Evolutionary conservation across 768 basidiomycete genomes (phyloP).

Genomic region (Rhodotorula diobovata): DNA sequence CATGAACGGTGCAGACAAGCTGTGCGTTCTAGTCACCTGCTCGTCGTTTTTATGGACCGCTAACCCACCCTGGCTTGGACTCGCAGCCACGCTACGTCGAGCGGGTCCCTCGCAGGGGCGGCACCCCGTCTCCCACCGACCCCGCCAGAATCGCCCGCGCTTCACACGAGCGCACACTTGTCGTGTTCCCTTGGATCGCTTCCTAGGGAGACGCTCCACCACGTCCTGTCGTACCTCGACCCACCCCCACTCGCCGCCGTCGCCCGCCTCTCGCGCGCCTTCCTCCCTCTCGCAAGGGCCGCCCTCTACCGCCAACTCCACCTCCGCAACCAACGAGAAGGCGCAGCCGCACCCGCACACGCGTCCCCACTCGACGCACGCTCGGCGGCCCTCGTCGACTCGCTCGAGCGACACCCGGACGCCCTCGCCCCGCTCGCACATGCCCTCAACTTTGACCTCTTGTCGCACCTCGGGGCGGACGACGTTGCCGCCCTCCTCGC

Average conservation of each 20-base stretch:
- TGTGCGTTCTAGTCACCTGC: background rate
- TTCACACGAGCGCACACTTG: background rate
- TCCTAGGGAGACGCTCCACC: constrained; percentile 15
- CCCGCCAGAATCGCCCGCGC: background rate
- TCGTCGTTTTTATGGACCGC: background rate
- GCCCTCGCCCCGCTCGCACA: background rate
- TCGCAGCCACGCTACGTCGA: background rate
- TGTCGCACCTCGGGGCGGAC: background rate
- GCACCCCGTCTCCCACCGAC: background rate
- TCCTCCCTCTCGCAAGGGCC: constrained; percentile 7
- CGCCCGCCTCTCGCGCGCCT: background rate
- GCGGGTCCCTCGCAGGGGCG: no score
- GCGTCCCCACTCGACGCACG: constrained; percentile 1
- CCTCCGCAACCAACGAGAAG: constrained; percentile 15
- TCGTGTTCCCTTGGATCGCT: constrained; percentile 9
- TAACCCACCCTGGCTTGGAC: no score
- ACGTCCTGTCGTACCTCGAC: constrained; percentile 10
- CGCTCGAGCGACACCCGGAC: background rate
- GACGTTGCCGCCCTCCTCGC: constrained; percentile 5
- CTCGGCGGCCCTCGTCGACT: background rate
- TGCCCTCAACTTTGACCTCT: constrained; percentile 15
- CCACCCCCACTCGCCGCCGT: constrained; percentile 13
- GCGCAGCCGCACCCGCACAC: background rate
- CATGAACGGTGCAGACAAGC: background rate
- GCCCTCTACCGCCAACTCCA: constrained; percentile 10